Evolutionary conservation across 108 stramenopile species (phyloP), one percentile per base, ranked within the genome.

Genomic region (Aurantiochytrium sp.): DNA sequence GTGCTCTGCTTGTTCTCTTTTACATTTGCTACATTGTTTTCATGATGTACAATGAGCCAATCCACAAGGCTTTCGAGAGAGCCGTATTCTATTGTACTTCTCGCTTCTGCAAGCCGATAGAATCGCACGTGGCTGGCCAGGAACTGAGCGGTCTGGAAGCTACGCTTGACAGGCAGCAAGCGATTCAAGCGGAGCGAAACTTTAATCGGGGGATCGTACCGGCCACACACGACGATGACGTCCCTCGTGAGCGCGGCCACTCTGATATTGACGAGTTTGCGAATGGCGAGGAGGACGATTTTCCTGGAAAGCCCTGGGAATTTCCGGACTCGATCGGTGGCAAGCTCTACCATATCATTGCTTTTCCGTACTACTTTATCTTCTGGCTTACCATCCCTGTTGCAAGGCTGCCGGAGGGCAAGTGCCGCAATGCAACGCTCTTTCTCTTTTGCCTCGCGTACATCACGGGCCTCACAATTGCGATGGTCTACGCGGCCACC

Each of bases 401-500:
- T 6, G 0, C 51, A 0, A 8, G 55, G 14, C 19, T 83, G 19
- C 10, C 45, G 23, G 45, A 53, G 76, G 49, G 76, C 5, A 89
- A 58, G 58, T 87, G 45, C 60, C 25, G 71, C 19, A 89, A 89
- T 21, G 88, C n/a, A 10, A 87, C 89, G 71, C 72, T 58, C 0
- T 91, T 91, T 72, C 44, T 91, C 91, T 47, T 45, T 25, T 72
- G 88, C 90, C 89, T 92, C 16, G 23, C 73, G 18, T 92, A 83
- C 88, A 92, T 92, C 59, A 88, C 88, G 28, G n/a, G 88, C 29
- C 89, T 92, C 47, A 91, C 90, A 29, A 87, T 91, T 83, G 90
- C 73, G 88, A 91, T 92, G 92, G 92, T 92, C 14, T 88, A 14
- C 16, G 90, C 90, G 83, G 88, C 88, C 14, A 73, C 87, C 42